Percentiles rank a stretch among this genome's conserved stretches.
These are phyloP conservation scores for Mortierella sp. DNA, from an alignment of 371 early-diverging fungal genomes.

Conservation along the genomic window DNA sequence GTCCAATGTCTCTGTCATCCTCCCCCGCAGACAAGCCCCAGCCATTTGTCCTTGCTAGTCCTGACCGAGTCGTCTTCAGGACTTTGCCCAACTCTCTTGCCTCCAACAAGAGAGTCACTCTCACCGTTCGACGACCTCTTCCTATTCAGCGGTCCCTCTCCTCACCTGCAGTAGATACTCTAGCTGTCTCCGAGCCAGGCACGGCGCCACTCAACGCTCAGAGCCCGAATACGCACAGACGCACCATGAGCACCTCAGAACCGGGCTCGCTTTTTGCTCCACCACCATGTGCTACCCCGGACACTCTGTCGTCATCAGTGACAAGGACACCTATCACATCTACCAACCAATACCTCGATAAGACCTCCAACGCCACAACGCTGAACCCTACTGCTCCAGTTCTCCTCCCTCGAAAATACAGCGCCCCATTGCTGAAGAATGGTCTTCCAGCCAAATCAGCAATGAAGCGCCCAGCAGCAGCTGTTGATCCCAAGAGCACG, in stretches of 20 bases:
- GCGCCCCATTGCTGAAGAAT: constrained; percentile 28
- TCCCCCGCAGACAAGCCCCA: constrained; percentile 28
- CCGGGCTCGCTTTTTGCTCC: constrained; percentile 8
- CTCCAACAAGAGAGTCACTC: constrained; percentile 48
- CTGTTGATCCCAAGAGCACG: constrained; percentile 3
- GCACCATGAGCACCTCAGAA: constrained; percentile 7
- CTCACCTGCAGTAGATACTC: not conserved
- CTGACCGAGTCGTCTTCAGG: constrained; percentile 50
- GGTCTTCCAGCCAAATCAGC: constrained; percentile 40
- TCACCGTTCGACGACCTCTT: constrained; percentile 30
- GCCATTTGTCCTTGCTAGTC: constrained; percentile 40
- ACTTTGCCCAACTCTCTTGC: constrained; percentile 47
- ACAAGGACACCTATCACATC: not conserved
- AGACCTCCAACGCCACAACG: no score
- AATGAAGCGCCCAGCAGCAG: constrained; percentile 17
- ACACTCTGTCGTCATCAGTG: not conserved
- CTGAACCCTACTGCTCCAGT: no score
- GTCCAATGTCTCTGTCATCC: constrained; percentile 37
- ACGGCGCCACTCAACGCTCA: constrained; percentile 24
- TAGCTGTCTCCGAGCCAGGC: constrained; percentile 20
- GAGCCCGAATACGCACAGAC: constrained; percentile 38
- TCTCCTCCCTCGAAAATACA: constrained; percentile 21
- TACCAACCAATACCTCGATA: not conserved
- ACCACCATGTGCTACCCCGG: constrained; percentile 13
- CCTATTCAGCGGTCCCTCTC: constrained; percentile 4